Base-by-base conservation (phyloP, 2,329 filamentous ascomycete species). In the Colletotrichum brevisporum region DNA sequence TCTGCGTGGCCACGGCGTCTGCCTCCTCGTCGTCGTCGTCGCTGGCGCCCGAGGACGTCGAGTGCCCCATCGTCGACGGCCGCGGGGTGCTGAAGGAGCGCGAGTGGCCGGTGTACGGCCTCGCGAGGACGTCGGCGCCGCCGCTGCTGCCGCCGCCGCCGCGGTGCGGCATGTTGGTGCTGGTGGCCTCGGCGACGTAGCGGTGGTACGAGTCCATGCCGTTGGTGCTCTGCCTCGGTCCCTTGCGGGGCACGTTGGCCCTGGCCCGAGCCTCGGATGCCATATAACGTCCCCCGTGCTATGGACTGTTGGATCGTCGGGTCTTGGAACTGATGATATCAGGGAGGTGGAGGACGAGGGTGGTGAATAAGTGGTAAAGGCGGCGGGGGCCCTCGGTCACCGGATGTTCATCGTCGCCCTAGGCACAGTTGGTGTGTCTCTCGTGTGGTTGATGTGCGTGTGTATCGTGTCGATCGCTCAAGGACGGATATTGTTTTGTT, bases 121-220 rank as follows among this genome's bases (percentile, higher is more conserved):
- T 60, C 36, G 67, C 58, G 3, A 57, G 13, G 5, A 43, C 21
- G 51, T 64, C 43, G 51, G 36, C n/a, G 47, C 24, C 48, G 52
- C 36, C 43, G 55, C 52, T 67, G 21, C 13, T 71, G n/a, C 58
- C 59, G 31, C 31, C 8, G 24, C 70, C 57, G 24, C 57, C 56
- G 16, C 71, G 66, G 53, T 61, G 8, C 31, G 31, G 31, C 31
- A 36, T 10, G 31, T 21, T 43, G 55, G 48, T 67, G 21, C 13
- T 71, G n/a, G 62, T 55, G n/a, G 62, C 55, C 31, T 72, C 57
- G 24, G 61, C 60, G 18, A 72, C 70, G 53, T 63, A 72, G 45
- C 66, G 71, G 56, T 72, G 71, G 24, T 72, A 71, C 24, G 69
- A 63, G 31, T 71, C 71, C 61, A 70, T 62, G 12, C 69, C 71